Base-by-base conservation (phyloP, 768 basidiomycete genomes). In the Leccinum fibrillosum region DNA sequence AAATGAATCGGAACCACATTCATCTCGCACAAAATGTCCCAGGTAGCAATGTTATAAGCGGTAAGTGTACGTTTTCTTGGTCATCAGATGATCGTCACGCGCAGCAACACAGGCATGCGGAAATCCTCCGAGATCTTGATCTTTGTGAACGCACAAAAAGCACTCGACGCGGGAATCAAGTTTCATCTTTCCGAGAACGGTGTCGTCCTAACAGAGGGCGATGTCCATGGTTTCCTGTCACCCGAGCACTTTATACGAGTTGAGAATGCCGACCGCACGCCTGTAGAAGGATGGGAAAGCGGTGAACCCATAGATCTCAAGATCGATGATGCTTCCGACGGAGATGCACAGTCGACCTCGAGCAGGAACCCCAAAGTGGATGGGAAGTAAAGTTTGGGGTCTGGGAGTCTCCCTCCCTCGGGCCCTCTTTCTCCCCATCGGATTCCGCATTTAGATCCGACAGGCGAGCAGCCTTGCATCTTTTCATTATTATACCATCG, bases 1-100 rank as follows among this genome's bases (percentile, higher is more conserved):
- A 80, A 61, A 97, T 95, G 94, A 80, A 74, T 12, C 80, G 96
- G 25, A 96, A 94, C 66, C 94, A 98, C 66, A 89, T 98, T 39
- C 96, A 99, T 72, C 78, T 97, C 13, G 94, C 95, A 0, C 89
- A 94, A 69, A 87, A 89, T 35, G 74, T 90, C 3, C 76, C 80
- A 2, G 84, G 85, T 1, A 74, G 85, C 2, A 80, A 82, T 5
- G 85, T 91, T 50, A 82, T 88, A 53, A 94, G 91, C 62, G 92
- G 94, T 92, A 56, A 25, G 85, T 71, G 23, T 39, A n/a, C 17
- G 39, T 42, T 30, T 58, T 47, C 51, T 52, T 50, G 32, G 15
- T 34, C n/a, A 34, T 44, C 26, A 26, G 19, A 8, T 44, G 13
- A 55, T 53, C 34, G 19, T 52, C 21, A 25, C 47, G 32, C 28